These are phyloP conservation scores for Penicillium lividum DNA, from an alignment of 495 filamentous ascomycete species.

Conservation along the genomic window DNA sequence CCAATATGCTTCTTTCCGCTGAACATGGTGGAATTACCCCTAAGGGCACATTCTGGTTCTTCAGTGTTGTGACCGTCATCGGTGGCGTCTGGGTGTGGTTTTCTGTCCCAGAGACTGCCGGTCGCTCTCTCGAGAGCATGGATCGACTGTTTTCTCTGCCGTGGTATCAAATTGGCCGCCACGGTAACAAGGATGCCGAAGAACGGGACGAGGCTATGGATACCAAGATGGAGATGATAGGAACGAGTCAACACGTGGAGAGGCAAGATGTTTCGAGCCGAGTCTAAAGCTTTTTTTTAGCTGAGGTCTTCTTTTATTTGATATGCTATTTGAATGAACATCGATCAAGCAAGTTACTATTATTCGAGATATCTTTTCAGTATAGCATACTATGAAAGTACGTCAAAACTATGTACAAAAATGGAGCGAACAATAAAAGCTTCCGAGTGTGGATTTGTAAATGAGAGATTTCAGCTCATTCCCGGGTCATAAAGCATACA, in stretches of 20 bases:
- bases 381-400: too few relatives aligned
- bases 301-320: background rate
- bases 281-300: background rate
- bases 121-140: constrained; percentile 54
- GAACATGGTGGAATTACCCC: constrained; percentile 46
- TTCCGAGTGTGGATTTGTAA: too few relatives aligned
- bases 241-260: constrained; percentile 5
- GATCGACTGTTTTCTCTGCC: constrained; percentile 67
- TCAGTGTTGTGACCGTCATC: constrained; percentile 60
- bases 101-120: constrained; percentile 44
- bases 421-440: too few relatives aligned
- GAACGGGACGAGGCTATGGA: constrained; percentile 38
- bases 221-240: constrained; percentile 29
- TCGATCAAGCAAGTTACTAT: too few relatives aligned
- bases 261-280: background rate
- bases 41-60: constrained; percentile 68
- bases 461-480: too few relatives aligned
- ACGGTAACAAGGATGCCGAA: constrained; percentile 59
- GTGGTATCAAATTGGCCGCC: constrained; percentile 64
- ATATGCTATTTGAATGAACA: background rate
- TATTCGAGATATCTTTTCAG: too few relatives aligned
- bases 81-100: constrained; percentile 61
- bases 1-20: constrained; percentile 56
- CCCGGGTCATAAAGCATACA: constrained; percentile 8
- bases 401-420: too few relatives aligned